Base-by-base conservation (phyloP, 352 stramenopile genomes). In the Globisporangium spinosum region DNA sequence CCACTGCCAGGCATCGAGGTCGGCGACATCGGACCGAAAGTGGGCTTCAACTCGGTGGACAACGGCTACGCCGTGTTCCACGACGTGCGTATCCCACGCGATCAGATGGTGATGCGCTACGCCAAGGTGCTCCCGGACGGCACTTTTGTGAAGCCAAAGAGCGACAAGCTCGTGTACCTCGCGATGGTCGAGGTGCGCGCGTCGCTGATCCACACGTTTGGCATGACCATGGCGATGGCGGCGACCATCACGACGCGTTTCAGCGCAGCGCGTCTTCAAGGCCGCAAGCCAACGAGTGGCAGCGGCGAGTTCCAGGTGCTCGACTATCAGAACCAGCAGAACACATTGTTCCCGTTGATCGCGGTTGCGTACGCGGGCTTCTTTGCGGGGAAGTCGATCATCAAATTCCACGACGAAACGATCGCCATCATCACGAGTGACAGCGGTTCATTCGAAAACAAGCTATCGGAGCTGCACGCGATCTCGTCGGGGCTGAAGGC, bases 11-110 rank as follows among this genome's bases (percentile, higher is more conserved):
- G 96, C 22, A 85, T 98, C 2, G 81, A 89, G 55, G 84, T 95
- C 0, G 91, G 93, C 1, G 93, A 98, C 77, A 97, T 98, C 62
- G 95, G 95, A 12, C 88, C 90, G 3, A 98, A 98, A 69, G 87
- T 97, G 67, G 93, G 91, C 65, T 96, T 97, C 76, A 83, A 96
- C 51, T 76, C 82, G 47, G 90, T 98, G 68, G 94, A 98, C 77
- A 98, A 98, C 77, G 94, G 95, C 51, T 98, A 89, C 80, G 76
- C 73, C 1, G 77, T 75, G 27, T 97, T 98, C 72, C 69, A 95
- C 64, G 77, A 92, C 56, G 90, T 98, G 17, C 76, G 79, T 29
- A 95, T 98, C 65, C 93, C 92, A 10, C 80, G 90, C 2, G 75
- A 78, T 20, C 65, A 82, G 45, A 78, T 92, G 75, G 73, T 90